Evolutionary conservation across 73 alveolate species (phyloP).

Genomic region (Durusdinium trenchii): DNA sequence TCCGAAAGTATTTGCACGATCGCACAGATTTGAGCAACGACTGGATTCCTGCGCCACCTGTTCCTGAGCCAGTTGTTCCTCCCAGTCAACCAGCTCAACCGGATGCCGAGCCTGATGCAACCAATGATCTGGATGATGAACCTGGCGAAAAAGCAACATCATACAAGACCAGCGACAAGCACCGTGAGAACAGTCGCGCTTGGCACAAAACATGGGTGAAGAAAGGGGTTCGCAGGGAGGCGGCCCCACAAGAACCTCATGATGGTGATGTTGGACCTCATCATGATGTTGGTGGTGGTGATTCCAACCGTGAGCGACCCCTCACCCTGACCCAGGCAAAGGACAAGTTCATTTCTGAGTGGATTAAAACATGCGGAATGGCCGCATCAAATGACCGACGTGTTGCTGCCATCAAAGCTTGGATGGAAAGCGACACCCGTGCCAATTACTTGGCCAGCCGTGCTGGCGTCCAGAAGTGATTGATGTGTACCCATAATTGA

Average conservation of each 20-base stretch:
- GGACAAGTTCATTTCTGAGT: background rate
- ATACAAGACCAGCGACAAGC: background rate
- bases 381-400: background rate
- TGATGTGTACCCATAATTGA: too few species aligned
- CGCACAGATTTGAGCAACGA: background rate
- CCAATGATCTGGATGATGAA: too few species aligned
- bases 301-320: background rate
- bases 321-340: background rate
- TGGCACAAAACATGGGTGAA: background rate
- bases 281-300: too few species aligned
- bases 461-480: conserved; percentile 9
- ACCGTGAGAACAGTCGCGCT: background rate
- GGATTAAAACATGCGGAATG: background rate
- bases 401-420: background rate
- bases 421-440: background rate
- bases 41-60: background rate
- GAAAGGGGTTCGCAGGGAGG: background rate
- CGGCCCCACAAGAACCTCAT: too few species aligned
- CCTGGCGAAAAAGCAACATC: too few species aligned
- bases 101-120: too few species aligned
- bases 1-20: background rate
- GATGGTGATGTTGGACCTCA: too few species aligned
- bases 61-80: too few species aligned
- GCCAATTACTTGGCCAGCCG: background rate
- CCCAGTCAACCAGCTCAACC: too few species aligned